Evolutionary conservation across 441 rosid genomes (phyloP), one percentile per base, ranked within the genome.

Genomic region (Metrosideros polymorpha): DNA sequence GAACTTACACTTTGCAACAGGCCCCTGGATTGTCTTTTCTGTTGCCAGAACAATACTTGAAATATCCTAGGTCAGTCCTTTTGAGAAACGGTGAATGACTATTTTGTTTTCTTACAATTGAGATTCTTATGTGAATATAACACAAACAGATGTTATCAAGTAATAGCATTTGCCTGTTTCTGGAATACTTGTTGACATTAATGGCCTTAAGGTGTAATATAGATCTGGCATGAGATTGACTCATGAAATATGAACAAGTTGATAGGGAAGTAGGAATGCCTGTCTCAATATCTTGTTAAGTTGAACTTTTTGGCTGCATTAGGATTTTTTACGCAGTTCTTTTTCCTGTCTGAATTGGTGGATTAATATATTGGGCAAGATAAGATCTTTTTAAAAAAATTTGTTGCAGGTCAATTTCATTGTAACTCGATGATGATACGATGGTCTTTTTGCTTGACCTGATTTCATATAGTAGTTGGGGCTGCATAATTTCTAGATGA

Each of bases 11-110:
- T 86, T 87, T 92, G 88, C 83, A 89, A 89, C 94, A 96, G 99
- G 99, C 99, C 85, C 97, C 99, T 71, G 98, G 98, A 57, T 89
- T 98, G 88, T 95, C 98, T 50, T 98, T 98, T 94, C 88, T 98
- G 93, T 91, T 98, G 90, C 99, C 99, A 30, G 84, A 91, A 89
- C 97, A 95, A 82, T 98, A 94, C 94, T 85, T 90, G 91, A 93
- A 92, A 85, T 96, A 95, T 90, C 99, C 99, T n/a, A 96, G 98
- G 99, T 94, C 86, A 90, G 92, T 89, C 86, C 59, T 71, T 84
- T 87, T 50, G 54, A 35, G 49, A 51, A 14, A 55, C 50, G 24
- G 83, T 29, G 22, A 35, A 71, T 22, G n/a, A 6, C n/a, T 71
- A 71, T 71, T 63, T 71, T 39, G 79, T 39, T 39, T 39, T 71